Evolutionary conservation across 305 asterid genomes (phyloP).

Genomic region (Plantago coronopus): DNA sequence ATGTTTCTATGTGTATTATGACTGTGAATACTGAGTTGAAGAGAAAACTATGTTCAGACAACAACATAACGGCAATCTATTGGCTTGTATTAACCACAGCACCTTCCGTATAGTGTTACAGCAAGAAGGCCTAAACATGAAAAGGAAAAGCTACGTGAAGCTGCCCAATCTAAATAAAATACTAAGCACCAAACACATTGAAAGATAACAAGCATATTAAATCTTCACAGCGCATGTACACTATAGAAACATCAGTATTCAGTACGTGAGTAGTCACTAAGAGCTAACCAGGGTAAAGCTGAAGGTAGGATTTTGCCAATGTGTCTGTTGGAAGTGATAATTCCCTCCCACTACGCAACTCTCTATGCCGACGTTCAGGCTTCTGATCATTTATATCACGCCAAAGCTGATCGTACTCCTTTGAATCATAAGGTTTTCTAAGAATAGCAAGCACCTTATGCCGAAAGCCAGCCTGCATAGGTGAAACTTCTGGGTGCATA

Average conservation of each 20-base stretch:
- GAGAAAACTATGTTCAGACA: neutral
- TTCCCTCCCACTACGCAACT: constrained; percentile 43
- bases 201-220: too few relatives aligned
- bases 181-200: neutral
- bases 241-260: constrained; percentile 15
- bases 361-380: constrained; percentile 26
- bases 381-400: constrained; percentile 14
- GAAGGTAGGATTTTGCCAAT: constrained; percentile 44
- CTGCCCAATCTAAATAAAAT: neutral
- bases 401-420: constrained; percentile 33
- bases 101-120: neutral
- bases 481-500: neutral
- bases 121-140: too few relatives aligned
- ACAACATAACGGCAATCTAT: neutral
- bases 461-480: constrained; percentile 29
- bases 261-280: neutral
- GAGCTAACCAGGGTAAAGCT: constrained; percentile 40
- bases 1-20: neutral
- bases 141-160: neutral
- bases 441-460: constrained; percentile 27
- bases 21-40: neutral
- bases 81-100: neutral
- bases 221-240: neutral
- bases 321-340: constrained; percentile 4
- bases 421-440: constrained; percentile 31